Evolutionary conservation across 805 yeast genomes (phyloP).

Genomic region (Brettanomyces sp.): DNA sequence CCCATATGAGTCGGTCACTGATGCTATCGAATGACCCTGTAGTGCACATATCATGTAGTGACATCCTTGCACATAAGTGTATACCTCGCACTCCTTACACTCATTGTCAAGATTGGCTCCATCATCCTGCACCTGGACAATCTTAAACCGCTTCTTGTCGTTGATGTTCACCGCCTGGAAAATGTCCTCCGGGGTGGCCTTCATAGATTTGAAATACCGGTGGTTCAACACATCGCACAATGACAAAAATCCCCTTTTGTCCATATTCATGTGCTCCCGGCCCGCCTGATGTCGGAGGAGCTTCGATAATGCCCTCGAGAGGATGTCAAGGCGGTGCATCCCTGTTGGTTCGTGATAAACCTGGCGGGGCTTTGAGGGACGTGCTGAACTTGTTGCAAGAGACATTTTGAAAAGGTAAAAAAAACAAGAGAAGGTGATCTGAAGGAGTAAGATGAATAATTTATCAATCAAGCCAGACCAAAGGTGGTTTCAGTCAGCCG

Average conservation of each 20-base stretch:
- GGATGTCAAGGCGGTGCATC: slow-evolving; percentile 11
- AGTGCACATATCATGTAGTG: slow-evolving; percentile 62
- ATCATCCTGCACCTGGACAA: slow-evolving; percentile 18
- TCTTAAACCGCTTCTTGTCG: slow-evolving; percentile 61
- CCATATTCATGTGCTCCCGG: slow-evolving; percentile 56
- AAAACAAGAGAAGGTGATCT: no score
- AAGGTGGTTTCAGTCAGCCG: no score
- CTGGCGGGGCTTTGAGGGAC: no score
- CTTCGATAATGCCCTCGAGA: slow-evolving; percentile 70
- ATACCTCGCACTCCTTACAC: slow-evolving; percentile 1
- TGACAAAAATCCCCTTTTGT: slow-evolving; percentile 55
- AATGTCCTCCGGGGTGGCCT: slow-evolving; percentile 50
- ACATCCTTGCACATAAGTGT: slow-evolving; percentile 9
- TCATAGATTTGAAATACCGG: slow-evolving; percentile 46
- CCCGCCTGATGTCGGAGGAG: slow-evolving; percentile 81
- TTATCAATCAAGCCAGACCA: no score
- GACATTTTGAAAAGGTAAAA: no score
- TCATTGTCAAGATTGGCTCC: not conserved
- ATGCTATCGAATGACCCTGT: slow-evolving; percentile 77
- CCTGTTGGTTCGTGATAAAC: slow-evolving; percentile 2
- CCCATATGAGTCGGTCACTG: slow-evolving; percentile 30
- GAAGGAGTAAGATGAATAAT: no score
- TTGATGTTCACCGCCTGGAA: slow-evolving; percentile 51
- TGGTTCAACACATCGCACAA: slow-evolving; percentile 46
- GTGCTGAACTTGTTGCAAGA: no score